Percentiles rank a stretch among this genome's conserved stretches.
Conservation (phyloP, 169 alveolate species). For the Plasmodium cynomolgi region DNA sequence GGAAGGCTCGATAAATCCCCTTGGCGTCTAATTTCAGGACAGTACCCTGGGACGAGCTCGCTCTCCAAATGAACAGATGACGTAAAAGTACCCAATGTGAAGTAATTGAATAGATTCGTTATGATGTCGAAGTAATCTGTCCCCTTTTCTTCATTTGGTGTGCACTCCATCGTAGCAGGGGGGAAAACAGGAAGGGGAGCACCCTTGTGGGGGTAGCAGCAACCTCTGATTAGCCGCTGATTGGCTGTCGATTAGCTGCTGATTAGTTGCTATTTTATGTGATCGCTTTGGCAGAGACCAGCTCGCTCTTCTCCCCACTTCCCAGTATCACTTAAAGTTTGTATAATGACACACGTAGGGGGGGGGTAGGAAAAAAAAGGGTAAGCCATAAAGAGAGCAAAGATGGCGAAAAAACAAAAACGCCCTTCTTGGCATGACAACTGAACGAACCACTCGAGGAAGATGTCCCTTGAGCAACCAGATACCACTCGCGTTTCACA, state of each 20-base stretch:
- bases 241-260: background rate
- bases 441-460: background rate
- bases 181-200: background rate
- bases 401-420: background rate
- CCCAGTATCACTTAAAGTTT: background rate
- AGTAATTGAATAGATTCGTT: constrained; percentile 32
- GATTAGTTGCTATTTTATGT: background rate
- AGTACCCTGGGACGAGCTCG: background rate
- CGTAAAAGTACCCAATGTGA: constrained; percentile 19
- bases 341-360: background rate
- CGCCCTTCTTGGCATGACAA: background rate
- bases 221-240: background rate
- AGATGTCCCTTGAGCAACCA: background rate
- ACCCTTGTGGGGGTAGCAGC: background rate
- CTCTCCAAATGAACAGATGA: background rate
- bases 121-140: constrained; percentile 11
- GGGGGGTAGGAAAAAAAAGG: background rate
- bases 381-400: background rate
- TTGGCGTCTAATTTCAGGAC: background rate
- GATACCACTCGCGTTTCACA: background rate
- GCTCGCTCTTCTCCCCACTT: background rate
- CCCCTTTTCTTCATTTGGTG: constrained; percentile 15
- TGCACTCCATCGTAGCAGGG: background rate
- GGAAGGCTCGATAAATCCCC: background rate
- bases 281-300: background rate